phyloP scores from a whole-genome alignment of 495 filamentous ascomycete genomes.

The Penicillium ochrochloron region DNA sequence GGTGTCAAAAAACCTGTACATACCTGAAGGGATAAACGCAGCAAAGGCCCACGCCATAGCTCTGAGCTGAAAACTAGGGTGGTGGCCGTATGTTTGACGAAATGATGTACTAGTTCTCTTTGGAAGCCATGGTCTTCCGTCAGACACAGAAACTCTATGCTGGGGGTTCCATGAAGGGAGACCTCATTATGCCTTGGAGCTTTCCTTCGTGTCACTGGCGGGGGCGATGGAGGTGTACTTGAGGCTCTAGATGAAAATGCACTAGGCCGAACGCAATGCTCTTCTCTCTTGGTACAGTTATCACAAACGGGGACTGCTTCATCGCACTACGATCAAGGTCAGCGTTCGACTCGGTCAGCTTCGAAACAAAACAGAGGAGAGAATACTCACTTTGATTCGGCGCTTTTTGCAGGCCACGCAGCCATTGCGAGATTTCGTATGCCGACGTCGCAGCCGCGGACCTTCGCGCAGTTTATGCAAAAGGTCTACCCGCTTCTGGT shows the following conservation, averaged over 20 bases:
- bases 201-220: not conserved
- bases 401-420: not conserved
- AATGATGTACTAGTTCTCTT: not conserved
- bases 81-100: not conserved
- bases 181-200: not conserved
- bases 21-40: not conserved
- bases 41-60: not conserved
- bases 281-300: not conserved
- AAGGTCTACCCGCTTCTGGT: not conserved
- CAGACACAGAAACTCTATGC: not conserved
- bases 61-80: not conserved
- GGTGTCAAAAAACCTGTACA: not conserved
- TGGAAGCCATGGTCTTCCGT: not conserved
- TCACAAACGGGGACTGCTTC: not conserved
- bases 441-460: not conserved
- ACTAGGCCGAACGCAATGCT: not conserved
- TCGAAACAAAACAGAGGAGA: not conserved
- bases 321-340: not conserved
- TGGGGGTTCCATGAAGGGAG: not conserved
- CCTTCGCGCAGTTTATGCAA: not conserved
- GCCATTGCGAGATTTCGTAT: not conserved
- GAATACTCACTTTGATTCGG: not conserved
- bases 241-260: not conserved
- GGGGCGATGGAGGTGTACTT: not conserved
- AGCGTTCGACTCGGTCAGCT: not conserved